phyloP scores from a whole-genome alignment of 495 filamentous ascomycete genomes.

The Hypoxylon subgilvum region DNA sequence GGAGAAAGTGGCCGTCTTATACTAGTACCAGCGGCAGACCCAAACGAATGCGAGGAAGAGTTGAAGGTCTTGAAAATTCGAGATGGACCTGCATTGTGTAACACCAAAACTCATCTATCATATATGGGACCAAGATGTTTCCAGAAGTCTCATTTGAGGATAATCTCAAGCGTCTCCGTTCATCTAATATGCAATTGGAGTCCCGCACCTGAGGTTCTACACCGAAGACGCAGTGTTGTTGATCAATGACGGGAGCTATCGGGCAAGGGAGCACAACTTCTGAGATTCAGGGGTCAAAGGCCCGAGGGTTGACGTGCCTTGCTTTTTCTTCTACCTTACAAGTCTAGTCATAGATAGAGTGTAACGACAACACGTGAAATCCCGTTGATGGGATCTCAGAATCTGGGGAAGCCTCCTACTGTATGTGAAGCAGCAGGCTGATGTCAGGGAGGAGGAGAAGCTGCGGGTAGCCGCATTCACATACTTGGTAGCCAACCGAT shows the following conservation, averaged over 20 bases:
- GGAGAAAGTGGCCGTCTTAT: not conserved
- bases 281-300: constrained; percentile 2
- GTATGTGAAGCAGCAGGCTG: too few relatives aligned
- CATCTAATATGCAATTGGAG: not conserved
- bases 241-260: too few relatives aligned
- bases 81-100: constrained; percentile 4
- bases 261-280: too few relatives aligned
- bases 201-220: too few relatives aligned
- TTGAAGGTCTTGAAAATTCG: not conserved
- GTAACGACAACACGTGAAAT: constrained; percentile 18
- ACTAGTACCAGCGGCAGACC: not conserved
- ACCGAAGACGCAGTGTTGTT: too few relatives aligned
- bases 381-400: constrained; percentile 3
- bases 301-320: not conserved
- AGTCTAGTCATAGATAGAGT: constrained; percentile 12
- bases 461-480: constrained; percentile 13
- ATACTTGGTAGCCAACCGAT: constrained; percentile 18
- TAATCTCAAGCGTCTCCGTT: not conserved
- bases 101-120: not conserved
- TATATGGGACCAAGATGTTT: not conserved
- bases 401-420: constrained; percentile 21
- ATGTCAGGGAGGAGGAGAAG: constrained; percentile 19
- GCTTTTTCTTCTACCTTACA: too few relatives aligned
- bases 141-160: constrained; percentile 13
- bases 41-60: not conserved